phyloP scores from a whole-genome alignment of 2,329 filamentous ascomycete species.

The Nannizziopsis barbatae region DNA sequence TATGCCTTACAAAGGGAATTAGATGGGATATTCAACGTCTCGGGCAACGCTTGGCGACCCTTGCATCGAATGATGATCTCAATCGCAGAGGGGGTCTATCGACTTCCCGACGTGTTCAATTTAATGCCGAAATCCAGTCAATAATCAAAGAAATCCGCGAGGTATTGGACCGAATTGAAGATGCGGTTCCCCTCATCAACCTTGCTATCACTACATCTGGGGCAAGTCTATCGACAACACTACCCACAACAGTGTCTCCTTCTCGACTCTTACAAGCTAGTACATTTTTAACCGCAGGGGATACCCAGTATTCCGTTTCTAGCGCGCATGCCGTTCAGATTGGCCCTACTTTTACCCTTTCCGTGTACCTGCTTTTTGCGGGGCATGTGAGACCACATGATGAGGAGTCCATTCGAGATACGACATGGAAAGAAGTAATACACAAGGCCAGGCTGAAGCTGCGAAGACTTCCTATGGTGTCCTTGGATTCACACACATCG shows the following conservation, averaged over 20 bases:
- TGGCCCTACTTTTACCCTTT: constrained; percentile 74
- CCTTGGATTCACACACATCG: constrained; percentile 35
- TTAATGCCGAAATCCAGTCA: constrained; percentile 52
- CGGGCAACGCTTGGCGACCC: constrained; percentile 60
- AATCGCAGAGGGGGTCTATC: constrained; percentile 25
- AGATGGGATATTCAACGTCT: constrained; percentile 73
- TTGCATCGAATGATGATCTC: constrained; percentile 48
- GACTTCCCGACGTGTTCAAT: constrained; percentile 42
- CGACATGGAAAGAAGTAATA: constrained; percentile 91
- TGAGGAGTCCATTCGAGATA: constrained; percentile 48
- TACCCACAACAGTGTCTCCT: constrained; percentile 75
- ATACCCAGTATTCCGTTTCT: constrained; percentile 64
- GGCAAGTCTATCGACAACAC: constrained; percentile 66
- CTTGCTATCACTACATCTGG: constrained; percentile 90
- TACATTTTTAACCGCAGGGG: constrained; percentile 75
- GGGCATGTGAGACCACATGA: constrained; percentile 56
- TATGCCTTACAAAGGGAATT: constrained; percentile 69
- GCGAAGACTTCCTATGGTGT: constrained; percentile 54
- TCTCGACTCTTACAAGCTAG: constrained; percentile 86
- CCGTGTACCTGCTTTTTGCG: constrained; percentile 88
- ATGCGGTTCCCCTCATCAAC: constrained; percentile 82
- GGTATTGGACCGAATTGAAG: constrained; percentile 69
- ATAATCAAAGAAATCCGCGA: constrained; percentile 66
- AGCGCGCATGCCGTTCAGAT: constrained; percentile 61
- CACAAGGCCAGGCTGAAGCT: constrained; percentile 84